These are phyloP conservation scores for Elaeis guineensis DNA, from an alignment of 176 grass and related monocot genomes.

Conservation along the genomic window DNA sequence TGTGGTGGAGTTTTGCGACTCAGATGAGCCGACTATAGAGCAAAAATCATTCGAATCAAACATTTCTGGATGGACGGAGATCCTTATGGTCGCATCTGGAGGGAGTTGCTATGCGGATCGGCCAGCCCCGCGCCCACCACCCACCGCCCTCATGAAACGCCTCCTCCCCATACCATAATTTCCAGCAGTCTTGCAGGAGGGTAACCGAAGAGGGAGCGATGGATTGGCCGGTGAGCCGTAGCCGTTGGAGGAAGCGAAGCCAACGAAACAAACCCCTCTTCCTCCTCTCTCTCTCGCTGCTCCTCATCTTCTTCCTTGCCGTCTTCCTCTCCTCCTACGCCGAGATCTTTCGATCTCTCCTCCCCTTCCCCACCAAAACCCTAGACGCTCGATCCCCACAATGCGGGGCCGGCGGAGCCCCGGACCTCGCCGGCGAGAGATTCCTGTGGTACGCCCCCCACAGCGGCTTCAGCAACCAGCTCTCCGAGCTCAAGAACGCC, in stretches of 20 bases:
- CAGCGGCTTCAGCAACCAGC: constrained; percentile 94
- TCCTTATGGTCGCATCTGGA: too few relatives aligned
- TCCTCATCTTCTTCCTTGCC: constrained; percentile 24
- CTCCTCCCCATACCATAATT: too few relatives aligned
- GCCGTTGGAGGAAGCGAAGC: constrained; percentile 65
- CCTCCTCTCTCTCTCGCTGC: constrained; percentile 23
- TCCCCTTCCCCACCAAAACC: constrained; percentile 11
- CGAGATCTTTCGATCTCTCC: constrained; percentile 35
- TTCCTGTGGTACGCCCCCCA: constrained; percentile 97
- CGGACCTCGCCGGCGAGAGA: constrained; percentile 34
- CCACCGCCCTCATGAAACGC: too few relatives aligned
- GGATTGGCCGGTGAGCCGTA: constrained; percentile 21
- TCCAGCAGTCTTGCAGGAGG: not conserved
- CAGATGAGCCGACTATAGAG: too few relatives aligned
- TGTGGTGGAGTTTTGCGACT: too few relatives aligned
- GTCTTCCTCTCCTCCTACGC: constrained; percentile 28
- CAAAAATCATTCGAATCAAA: too few relatives aligned
- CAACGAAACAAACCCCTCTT: constrained; percentile 23
- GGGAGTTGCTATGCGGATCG: too few relatives aligned
- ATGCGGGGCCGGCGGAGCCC: constrained; percentile 18
- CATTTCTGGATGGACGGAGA: too few relatives aligned
- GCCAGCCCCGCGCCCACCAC: too few relatives aligned
- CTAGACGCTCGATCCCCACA: constrained; percentile 3
- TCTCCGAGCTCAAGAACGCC: constrained; percentile 76
- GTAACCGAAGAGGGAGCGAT: constrained; percentile 11